Evolutionary conservation across 306 rosid species (phyloP).

Genomic region (Lathyrus oleraceus): DNA sequence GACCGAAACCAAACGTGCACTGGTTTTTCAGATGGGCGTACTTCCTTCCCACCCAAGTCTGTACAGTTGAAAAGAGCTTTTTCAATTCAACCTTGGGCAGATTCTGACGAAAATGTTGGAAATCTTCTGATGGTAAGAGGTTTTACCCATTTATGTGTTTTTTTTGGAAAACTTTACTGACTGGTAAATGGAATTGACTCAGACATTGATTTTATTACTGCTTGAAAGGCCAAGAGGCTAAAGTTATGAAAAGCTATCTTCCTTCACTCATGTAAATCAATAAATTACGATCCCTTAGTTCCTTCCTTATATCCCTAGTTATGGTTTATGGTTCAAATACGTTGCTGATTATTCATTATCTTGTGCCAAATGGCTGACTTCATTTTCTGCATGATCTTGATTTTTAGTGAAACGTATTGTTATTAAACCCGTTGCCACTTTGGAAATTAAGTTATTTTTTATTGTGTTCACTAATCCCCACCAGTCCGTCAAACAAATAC

Average conservation of each 20-base stretch:
- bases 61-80: conserved; percentile 66
- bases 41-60: conserved; percentile 58
- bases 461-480: background rate
- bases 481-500: conserved; percentile 13
- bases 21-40: conserved; percentile 52
- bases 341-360: conserved; percentile 26
- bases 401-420: background rate
- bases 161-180: conserved; percentile 6
- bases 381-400: conserved; percentile 12
- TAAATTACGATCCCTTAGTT: too few species aligned
- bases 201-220: conserved; percentile 19
- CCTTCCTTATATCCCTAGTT: background rate
- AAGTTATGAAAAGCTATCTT: conserved; percentile 15
- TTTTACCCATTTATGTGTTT: conserved; percentile 7
- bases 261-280: background rate
- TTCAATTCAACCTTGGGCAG: conserved; percentile 67
- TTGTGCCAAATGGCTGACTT: conserved; percentile 12
- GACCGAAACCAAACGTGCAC: conserved; percentile 15
- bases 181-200: conserved; percentile 15
- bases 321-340: conserved; percentile 17
- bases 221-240: background rate
- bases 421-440: conserved; percentile 9
- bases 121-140: conserved; percentile 75
- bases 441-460: conserved; percentile 5
- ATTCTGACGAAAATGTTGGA: conserved; percentile 66